Conservation (phyloP, 169 alveolate species). For the Eimeria maxima region DNA sequence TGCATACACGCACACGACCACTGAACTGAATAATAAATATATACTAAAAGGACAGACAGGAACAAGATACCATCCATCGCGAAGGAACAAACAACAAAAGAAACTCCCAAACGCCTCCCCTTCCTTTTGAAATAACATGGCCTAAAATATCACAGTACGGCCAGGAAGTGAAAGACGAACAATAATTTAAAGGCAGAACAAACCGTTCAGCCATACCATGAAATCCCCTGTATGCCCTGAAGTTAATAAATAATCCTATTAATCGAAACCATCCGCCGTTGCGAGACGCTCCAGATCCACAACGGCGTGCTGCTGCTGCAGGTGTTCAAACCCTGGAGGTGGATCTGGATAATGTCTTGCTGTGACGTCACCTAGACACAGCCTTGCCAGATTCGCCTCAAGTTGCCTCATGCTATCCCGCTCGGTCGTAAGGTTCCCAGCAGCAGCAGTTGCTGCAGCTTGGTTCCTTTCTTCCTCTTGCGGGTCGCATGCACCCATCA, state of each 20-base stretch:
- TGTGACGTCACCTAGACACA: constrained; percentile 2
- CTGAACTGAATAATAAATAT: neutral
- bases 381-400: constrained; percentile 19
- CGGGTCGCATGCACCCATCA: constrained; percentile 19
- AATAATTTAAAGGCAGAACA: neutral
- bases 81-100: neutral
- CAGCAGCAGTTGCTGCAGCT: neutral
- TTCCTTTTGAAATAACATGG: neutral
- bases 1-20: neutral
- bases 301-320: constrained; percentile 62
- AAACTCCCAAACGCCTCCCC: neutral
- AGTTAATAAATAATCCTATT: neutral
- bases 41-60: neutral
- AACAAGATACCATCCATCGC: neutral
- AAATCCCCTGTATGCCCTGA: neutral
- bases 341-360: constrained; percentile 34
- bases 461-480: neutral
- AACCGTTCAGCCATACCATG: neutral
- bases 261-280: constrained; percentile 10
- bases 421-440: neutral
- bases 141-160: neutral
- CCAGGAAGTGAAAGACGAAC: neutral
- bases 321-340: constrained; percentile 61
- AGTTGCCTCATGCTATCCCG: neutral
- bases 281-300: constrained; percentile 66